Evolutionary conservation across 345 rosid species (phyloP), one percentile per base, ranked within the genome.

Genomic region (Brassica cretica): DNA sequence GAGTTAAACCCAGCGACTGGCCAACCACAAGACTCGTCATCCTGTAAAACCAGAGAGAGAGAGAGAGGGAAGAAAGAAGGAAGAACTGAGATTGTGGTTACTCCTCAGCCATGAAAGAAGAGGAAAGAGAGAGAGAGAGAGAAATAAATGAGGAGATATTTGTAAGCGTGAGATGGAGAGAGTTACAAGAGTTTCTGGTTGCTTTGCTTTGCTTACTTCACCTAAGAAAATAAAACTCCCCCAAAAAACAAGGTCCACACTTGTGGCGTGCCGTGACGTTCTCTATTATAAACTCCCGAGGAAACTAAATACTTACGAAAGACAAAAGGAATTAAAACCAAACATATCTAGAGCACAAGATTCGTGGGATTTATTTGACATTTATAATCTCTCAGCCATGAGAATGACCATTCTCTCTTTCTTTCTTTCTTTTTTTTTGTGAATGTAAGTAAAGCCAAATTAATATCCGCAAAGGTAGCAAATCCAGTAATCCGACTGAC

Each of bases 241-340:
- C 18, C 16, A 21, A 21, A 64, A 55, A 74, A 71, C 66, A 75
- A 64, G 64, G 76, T 70, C 83, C 83, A 80, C 83, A 70, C 79
- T 80, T 74, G 46, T 66, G 55, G 75, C 76, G 63, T 80, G 78
- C 78, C 71, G 79, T 80, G 82, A 64, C 79, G 71, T 72, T 3
- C 68, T 75, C 76, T 75, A 18, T 29, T 65, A 37, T 2, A 25
- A 62, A 11, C 15, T 56, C 64, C 1, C 1, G 24, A 21, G 24
- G 24, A 21, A 21, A 21, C 24, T 21, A 0, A 21, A 21, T 21
- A 21, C 24, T 21, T 21, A 77, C 15, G 30, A 44, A 25, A 29
- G 21, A 56, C 62, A 64, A 59, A 18, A 44, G 24, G 39, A 5
- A 11, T 44, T 8, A 2, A 66, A 66, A 56, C 65, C 15, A 41